A percentile compares a stretch with the other conserved stretches of the same genome.
These are phyloP conservation scores for Ceratorhiza oryzae-sativae DNA, from an alignment of 1,284 basidiomycete species.

Conservation along the genomic window DNA sequence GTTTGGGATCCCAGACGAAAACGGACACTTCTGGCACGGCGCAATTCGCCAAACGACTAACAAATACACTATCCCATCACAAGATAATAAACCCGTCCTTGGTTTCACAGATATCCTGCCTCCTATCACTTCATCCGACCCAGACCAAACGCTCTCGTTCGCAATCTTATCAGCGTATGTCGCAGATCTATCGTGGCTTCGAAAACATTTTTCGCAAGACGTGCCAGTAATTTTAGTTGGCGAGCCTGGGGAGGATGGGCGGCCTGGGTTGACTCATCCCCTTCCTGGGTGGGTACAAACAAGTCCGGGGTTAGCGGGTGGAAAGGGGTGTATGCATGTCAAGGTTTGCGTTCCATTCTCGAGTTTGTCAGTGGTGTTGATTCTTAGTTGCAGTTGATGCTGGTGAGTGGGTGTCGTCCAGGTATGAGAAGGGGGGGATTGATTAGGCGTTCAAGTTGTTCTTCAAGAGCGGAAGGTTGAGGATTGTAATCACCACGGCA, in stretches of 20 bases:
- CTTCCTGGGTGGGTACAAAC: slow-evolving; percentile 77
- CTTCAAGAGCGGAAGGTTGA: slow-evolving; percentile 73
- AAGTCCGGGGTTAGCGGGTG: slow-evolving; percentile 65
- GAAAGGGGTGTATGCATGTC: slow-evolving; percentile 80
- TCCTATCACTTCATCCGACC: neutral
- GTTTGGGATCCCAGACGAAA: neutral
- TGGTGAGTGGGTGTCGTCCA: neutral
- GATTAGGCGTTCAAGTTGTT: slow-evolving; percentile 54
- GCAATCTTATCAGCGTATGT: slow-evolving; percentile 75
- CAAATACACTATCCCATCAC: slow-evolving; percentile 61
- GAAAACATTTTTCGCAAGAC: slow-evolving; percentile 65
- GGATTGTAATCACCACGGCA: slow-evolving; percentile 75
- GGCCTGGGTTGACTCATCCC: slow-evolving; percentile 59
- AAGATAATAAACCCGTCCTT: slow-evolving; percentile 66
- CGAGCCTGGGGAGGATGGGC: slow-evolving; percentile 62
- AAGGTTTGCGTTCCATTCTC: slow-evolving; percentile 59
- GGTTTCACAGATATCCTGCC: slow-evolving; percentile 54
- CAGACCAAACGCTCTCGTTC: slow-evolving; percentile 56
- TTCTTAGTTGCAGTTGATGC: slow-evolving; percentile 6
- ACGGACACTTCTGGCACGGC: slow-evolving; percentile 67
- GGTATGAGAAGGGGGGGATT: neutral
- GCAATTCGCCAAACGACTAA: slow-evolving; percentile 77
- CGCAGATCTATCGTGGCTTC: slow-evolving; percentile 69
- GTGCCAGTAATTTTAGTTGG: slow-evolving; percentile 73
- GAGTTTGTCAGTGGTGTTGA: neutral